Conservation (phyloP, 768 basidiomycete genomes). For the Sutorius australiensis region DNA sequence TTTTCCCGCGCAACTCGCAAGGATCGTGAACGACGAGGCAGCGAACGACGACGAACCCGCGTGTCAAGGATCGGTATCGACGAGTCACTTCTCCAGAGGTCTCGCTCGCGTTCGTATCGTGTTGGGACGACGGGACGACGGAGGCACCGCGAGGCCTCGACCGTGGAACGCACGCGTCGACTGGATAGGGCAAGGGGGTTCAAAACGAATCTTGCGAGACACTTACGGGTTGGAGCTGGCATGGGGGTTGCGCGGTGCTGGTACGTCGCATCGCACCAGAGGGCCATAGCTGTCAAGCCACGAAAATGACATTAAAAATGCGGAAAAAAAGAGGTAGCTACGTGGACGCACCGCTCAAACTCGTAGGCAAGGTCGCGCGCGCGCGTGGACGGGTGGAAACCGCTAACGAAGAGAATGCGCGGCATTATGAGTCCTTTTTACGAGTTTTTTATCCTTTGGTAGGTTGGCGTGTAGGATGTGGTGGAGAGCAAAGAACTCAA, state of each 20-base stretch:
- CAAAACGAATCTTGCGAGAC: slow-evolving; percentile 20
- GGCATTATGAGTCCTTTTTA: slow-evolving; percentile 45
- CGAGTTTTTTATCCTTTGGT: background rate
- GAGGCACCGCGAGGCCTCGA: slow-evolving; percentile 25
- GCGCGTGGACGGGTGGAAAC: slow-evolving; percentile 78
- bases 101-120: slow-evolving; percentile 31
- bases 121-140: slow-evolving; percentile 21
- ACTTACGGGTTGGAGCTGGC: slow-evolving; percentile 83
- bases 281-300: slow-evolving; percentile 64
- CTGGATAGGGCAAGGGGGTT: slow-evolving; percentile 35
- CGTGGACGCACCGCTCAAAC: slow-evolving; percentile 67
- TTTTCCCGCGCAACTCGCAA: slow-evolving; percentile 26
- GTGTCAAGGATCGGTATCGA: slow-evolving; percentile 31
- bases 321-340: background rate
- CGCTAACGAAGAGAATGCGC: slow-evolving; percentile 84
- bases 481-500: slow-evolving; percentile 20
- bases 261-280: slow-evolving; percentile 85
- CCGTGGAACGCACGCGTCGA: slow-evolving; percentile 36
- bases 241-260: slow-evolving; percentile 76
- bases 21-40: slow-evolving; percentile 21
- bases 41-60: slow-evolving; percentile 30
- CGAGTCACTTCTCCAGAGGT: slow-evolving; percentile 20
- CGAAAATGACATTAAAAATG: slow-evolving; percentile 1
- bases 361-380: slow-evolving; percentile 82
- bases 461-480: slow-evolving; percentile 16